phyloP scores from a whole-genome alignment of 169 alveolate genomes.

The Plasmodium coatneyi region DNA sequence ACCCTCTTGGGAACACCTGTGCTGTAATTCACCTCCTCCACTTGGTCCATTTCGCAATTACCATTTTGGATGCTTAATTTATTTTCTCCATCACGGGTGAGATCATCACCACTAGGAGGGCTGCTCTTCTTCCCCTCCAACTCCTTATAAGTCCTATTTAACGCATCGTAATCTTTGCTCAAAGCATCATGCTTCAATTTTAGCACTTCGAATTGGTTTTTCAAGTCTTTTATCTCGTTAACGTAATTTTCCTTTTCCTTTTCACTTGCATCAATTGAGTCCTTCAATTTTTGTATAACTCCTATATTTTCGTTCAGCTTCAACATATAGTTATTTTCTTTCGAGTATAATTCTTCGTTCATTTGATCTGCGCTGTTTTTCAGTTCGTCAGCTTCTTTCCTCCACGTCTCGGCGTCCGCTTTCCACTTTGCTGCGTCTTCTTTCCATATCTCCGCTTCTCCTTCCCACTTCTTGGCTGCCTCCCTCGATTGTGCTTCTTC shows the following conservation, averaged over 20 bases:
- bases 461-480: not conserved
- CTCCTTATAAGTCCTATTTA: not conserved
- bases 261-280: constrained; percentile 14
- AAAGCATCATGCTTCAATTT: not conserved
- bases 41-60: not conserved
- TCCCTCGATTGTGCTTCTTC: not conserved
- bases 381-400: constrained; percentile 7
- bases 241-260: constrained; percentile 28
- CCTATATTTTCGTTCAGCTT: constrained; percentile 37
- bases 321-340: constrained; percentile 33
- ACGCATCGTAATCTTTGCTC: constrained; percentile 10
- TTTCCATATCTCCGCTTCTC: not conserved
- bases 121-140: not conserved
- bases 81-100: not conserved
- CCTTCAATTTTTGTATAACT: constrained; percentile 27
- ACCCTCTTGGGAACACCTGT: not conserved
- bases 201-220: constrained; percentile 1
- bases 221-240: constrained; percentile 26
- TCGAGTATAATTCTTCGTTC: constrained; percentile 22
- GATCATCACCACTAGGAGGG: not conserved
- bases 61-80: not conserved
- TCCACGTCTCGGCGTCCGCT: not conserved
- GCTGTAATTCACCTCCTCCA: not conserved
- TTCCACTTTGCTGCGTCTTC: not conserved
- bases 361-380: constrained; percentile 5